Evolutionary conservation across 1,139 yeast species (phyloP), one percentile per base, ranked within the genome.

Genomic region (Suhomyces yuchorum): DNA sequence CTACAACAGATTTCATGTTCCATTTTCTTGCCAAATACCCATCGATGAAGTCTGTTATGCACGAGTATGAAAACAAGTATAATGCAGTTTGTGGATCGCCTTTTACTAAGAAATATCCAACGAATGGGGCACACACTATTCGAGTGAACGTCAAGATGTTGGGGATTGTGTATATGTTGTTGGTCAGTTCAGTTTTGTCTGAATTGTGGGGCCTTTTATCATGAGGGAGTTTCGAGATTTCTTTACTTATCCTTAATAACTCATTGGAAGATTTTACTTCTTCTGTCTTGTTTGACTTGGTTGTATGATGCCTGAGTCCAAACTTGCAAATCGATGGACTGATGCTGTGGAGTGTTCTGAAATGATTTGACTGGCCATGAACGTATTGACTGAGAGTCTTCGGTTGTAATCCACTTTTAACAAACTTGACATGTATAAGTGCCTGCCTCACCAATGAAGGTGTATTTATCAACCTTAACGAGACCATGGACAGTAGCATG

Each of bases 1-100:
- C 99, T 4, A 92, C 80, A 2, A 88, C 85, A 0, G 96, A 84
- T 58, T 83, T 81, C 78, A 87, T 74, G 48, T 90, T 84, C 72
- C 69, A 92, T 51, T 68, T 78, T 46, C 99, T 75, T 8, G 99
- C 99, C 55, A 95, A 81, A 60, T 70, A 88, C 0, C 99, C 99
- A 65, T 95, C 99, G 20, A 92, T 68, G 56, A 88, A 85, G 64
- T 95, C 99, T 0, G 99, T 92, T 9, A 91, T 64, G 56, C 97
- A 88, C 0, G 97, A 91, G 59, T 89, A 90, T 0, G 84, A 77
- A 65, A 93, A 93, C 17, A 93, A 63, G 3, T 82, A 78, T 44
- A 90, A 70, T 0, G 98, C 96, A 43, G 77, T 70, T 12, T 73
- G 67, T 2, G 86, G 70, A 37, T 87, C 78, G 11, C 84, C 82